Evolutionary conservation across 495 filamentous ascomycete genomes (phyloP).

Genomic region (Penicillium nucicola): DNA sequence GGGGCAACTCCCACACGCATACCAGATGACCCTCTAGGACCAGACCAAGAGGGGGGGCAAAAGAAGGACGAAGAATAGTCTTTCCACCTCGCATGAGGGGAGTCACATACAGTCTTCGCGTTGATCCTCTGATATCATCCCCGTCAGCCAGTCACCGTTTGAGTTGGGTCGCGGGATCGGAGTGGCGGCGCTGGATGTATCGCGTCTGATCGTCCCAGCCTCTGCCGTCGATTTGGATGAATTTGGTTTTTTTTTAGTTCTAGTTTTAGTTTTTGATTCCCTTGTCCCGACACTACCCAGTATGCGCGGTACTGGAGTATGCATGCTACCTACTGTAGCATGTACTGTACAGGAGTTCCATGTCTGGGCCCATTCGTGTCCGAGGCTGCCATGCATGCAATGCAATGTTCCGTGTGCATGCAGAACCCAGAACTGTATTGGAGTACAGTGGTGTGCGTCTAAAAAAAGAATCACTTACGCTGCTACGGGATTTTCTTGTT

Average conservation of each 20-base stretch:
- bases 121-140: not conserved
- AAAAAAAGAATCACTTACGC: slow-evolving; percentile 15
- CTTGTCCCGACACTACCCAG: not conserved
- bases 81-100: slow-evolving; percentile 21
- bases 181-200: slow-evolving; percentile 11
- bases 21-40: slow-evolving; percentile 7
- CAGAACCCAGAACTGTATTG: not conserved
- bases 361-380: no score
- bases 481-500: slow-evolving; percentile 4
- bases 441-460: not conserved
- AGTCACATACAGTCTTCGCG: slow-evolving; percentile 11
- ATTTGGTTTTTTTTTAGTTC: no score
- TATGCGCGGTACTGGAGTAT: no score
- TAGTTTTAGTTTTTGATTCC: no score
- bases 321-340: no score
- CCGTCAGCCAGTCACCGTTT: not conserved
- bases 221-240: not conserved
- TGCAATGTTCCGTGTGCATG: slow-evolving; percentile 11
- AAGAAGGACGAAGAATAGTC: slow-evolving; percentile 8
- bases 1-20: slow-evolving; percentile 6
- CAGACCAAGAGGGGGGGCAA: not conserved
- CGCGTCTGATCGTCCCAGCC: slow-evolving; percentile 4
- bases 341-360: no score
- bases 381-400: slow-evolving; percentile 11
- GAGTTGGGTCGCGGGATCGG: not conserved